Conservation (phyloP, 2,329 filamentous ascomycete species). For the Cordyceps cateniannulata region DNA sequence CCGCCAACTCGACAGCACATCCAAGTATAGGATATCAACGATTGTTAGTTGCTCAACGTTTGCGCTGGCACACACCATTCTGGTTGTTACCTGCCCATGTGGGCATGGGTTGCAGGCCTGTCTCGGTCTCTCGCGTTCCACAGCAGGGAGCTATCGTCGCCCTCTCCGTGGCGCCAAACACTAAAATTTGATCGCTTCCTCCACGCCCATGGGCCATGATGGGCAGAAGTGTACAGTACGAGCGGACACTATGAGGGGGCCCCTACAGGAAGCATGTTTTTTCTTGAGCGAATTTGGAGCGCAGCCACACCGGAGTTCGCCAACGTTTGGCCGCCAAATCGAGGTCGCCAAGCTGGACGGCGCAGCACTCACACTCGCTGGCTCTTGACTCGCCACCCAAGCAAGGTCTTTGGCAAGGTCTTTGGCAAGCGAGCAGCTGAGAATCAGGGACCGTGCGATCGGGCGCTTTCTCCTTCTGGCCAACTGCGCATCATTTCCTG, state of each 20-base stretch:
- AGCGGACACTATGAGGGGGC: slow-evolving; percentile 10
- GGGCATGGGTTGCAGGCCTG: background rate
- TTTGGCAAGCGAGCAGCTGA: slow-evolving; percentile 6
- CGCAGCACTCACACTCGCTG: background rate
- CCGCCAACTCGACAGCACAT: background rate
- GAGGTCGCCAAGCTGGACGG: background rate
- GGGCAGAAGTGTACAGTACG: slow-evolving; percentile 2
- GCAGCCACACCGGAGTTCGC: slow-evolving; percentile 10
- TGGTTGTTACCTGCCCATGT: slow-evolving; percentile 3
- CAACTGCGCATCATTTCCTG: background rate
- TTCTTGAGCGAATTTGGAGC: slow-evolving; percentile 6
- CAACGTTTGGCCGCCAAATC: slow-evolving; percentile 5
- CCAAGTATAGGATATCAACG: no score
- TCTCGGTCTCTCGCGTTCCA: background rate
- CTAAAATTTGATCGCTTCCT: background rate
- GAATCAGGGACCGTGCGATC: slow-evolving; percentile 9
- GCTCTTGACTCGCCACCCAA: background rate
- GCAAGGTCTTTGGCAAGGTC: background rate
- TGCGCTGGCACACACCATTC: background rate
- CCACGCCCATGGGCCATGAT: no score
- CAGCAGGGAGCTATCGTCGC: background rate
- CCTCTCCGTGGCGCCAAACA: background rate
- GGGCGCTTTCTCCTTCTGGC: background rate
- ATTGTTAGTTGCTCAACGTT: background rate
- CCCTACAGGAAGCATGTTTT: background rate